Base-by-base conservation (phyloP, 192 early-diverging fungal species). In the Coemansia sp. region DNA sequence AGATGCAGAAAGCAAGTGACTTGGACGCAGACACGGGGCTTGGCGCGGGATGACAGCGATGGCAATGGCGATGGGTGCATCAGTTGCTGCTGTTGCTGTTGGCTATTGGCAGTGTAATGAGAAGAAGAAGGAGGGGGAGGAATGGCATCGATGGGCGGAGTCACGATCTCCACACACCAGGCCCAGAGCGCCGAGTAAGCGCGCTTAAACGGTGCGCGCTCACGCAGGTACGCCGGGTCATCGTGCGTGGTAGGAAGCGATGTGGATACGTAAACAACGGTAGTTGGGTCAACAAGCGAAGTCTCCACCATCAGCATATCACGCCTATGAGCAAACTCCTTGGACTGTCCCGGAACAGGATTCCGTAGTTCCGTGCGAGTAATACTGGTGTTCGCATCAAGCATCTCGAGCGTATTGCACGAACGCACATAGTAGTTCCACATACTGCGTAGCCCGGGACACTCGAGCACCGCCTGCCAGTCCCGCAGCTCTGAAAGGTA, bases 271-370 rank as follows among this genome's bases (percentile, higher is more conserved):
- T 72, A 72, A n/a, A 83, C 72, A 18, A 71, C 80, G 0, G 80
- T 83, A 3, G 80, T 83, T 5, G 75, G 72, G 62, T 83, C 80
- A 26, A 83, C 80, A 12, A 83, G 63, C 46, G 80, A 83, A 8
- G 80, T 83, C 66, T 83, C 80, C 6, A 83, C 80, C 68, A 73
- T 83, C 19, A 83, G 43, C 46, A 83, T 32, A 43, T 83, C 80
- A 18, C 80, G 71, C 39, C 40, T 41, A 46, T 77, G 80, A 1
- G 68, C 76, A 60, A 83, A 83, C 43, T 63, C 71, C 46, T 45
- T 59, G 15, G 62, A 40, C 55, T 76, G 72, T 0, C 80, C 80
- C 2, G 76, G 68, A 36, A 74, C 63, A 0, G 80, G 80, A 26
- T 67, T 83, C 41, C 76, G 72, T 49, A 83, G 51, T 36, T 54